Conservation (phyloP, 352 stramenopile genomes). For the Phytopythium vexans region DNA sequence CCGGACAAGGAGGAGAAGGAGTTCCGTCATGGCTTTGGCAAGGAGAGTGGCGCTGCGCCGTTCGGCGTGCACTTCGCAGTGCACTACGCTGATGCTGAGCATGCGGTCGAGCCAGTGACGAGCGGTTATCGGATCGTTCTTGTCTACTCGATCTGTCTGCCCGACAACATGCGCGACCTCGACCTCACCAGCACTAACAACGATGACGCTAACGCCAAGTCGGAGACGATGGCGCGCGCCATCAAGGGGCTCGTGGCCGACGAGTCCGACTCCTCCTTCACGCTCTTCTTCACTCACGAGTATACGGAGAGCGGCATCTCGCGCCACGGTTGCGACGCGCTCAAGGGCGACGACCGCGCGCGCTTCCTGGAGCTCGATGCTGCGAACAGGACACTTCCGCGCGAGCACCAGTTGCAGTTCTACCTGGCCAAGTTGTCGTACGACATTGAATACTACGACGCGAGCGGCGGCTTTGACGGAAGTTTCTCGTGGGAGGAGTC, state of each 20-base stretch:
- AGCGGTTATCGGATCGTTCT: slow-evolving; percentile 17
- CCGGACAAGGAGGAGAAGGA: slow-evolving; percentile 2
- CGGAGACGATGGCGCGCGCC: slow-evolving; percentile 1
- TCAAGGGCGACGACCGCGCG: slow-evolving; percentile 16
- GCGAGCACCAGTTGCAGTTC: slow-evolving; percentile 7
- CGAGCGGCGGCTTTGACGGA: neutral
- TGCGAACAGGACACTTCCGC: slow-evolving; percentile 3
- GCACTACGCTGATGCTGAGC: slow-evolving; percentile 20
- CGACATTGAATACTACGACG: slow-evolving; percentile 10
- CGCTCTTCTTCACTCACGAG: slow-evolving; percentile 14
- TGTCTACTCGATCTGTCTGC: slow-evolving; percentile 21
- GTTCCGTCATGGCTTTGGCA: slow-evolving; percentile 18
- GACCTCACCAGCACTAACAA: neutral
- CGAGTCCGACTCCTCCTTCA: slow-evolving; percentile 4
- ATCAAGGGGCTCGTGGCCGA: slow-evolving; percentile 5
- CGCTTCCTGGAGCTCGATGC: slow-evolving; percentile 7
- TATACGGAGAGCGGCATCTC: slow-evolving; percentile 15
- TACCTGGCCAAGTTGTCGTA: slow-evolving; percentile 11
- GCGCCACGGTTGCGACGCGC: slow-evolving; percentile 5
- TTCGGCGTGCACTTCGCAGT: slow-evolving; percentile 16
- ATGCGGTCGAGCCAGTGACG: slow-evolving; percentile 15
- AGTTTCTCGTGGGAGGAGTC: slow-evolving; percentile 8
- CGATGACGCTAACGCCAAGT: neutral
- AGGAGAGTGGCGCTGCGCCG: slow-evolving; percentile 7
- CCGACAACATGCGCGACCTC: slow-evolving; percentile 8